Base-by-base conservation (phyloP, 345 rosid genomes). In the Acer saccharum region DNA sequence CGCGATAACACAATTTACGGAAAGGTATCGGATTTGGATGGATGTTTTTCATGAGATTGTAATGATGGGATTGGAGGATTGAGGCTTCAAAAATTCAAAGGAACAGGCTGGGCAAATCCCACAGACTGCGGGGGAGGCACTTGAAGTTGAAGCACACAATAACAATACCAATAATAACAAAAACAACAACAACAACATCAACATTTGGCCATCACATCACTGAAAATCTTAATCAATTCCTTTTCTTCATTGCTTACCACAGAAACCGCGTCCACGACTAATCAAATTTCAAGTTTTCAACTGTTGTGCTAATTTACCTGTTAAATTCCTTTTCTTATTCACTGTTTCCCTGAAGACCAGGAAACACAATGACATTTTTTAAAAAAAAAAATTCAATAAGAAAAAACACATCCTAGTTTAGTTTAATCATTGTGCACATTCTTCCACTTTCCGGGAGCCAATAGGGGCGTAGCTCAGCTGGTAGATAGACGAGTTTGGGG, bases 91-190 rank as follows among this genome's bases (percentile, higher is more conserved):
- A 78, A 81, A 27, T 79, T 83, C 79, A 80, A 84, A 80, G 29
- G 69, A 78, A 32, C 82, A 78, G 83, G 52, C 83, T 84, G 83
- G 73, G 78, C 84, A 80, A 68, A 84, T 84, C 89, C 89, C 87
- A 76, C 20, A 65, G 83, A 84, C 82, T 80, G 84, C 89, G 85
- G 88, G 73, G 76, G 64, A 66, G 71, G 23, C 55, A 50, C 74
- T 68, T 10, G 58, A 25, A 75, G 62, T 13, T 20, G 44, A 32
- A 55, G 32, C 58, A 54, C 58, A 54, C 58, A 54, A 4, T 3
- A 35, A 35, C 39, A 35, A 29, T 29, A 32, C 3, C 35, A 32
- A 32, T 4, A 32, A 32, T 3, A 32, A 35, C 6, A 32, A 32
- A 0, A 32, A 55, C 25, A 29, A 29, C 0, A 32, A 35, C 39